phyloP scores from a whole-genome alignment of 2,329 filamentous ascomycete species.

The Elsinoe necatrix region DNA sequence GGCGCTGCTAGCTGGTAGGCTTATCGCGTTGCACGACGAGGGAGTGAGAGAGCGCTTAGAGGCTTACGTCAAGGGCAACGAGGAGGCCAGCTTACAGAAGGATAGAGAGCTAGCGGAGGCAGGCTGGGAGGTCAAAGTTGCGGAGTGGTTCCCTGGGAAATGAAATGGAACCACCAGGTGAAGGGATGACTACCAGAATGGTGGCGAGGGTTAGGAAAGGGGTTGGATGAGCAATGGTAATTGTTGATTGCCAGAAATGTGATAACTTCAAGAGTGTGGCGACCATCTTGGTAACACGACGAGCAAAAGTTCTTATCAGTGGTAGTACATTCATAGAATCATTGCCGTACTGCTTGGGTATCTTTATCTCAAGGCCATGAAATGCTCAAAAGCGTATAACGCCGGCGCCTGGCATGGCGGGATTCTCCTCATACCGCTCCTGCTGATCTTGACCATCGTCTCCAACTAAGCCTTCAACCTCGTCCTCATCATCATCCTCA shows the following conservation, averaged over 20 bases:
- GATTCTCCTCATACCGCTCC: background rate
- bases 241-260: no score
- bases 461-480: background rate
- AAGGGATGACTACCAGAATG: background rate
- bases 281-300: no score
- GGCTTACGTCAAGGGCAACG: conserved; percentile 54
- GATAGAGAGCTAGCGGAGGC: conserved; percentile 48
- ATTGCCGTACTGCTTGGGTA: background rate
- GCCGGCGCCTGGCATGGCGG: background rate
- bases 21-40: conserved; percentile 41
- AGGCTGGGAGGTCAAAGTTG: conserved; percentile 33
- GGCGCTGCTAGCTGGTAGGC: conserved; percentile 39
- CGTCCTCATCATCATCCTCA: conserved; percentile 12
- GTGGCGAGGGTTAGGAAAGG: no score
- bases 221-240: background rate
- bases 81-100: conserved; percentile 56
- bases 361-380: background rate
- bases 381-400: background rate
- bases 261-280: no score
- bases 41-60: conserved; percentile 51
- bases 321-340: background rate
- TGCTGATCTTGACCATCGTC: background rate
- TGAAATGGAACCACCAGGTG: conserved; percentile 20
- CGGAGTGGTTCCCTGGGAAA: conserved; percentile 25
- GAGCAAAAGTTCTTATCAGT: no score